Percentiles rank a stretch among this genome's conserved stretches.
phyloP scores from a whole-genome alignment of 2,329 filamentous ascomycete species.

The Penicillium sp. region DNA sequence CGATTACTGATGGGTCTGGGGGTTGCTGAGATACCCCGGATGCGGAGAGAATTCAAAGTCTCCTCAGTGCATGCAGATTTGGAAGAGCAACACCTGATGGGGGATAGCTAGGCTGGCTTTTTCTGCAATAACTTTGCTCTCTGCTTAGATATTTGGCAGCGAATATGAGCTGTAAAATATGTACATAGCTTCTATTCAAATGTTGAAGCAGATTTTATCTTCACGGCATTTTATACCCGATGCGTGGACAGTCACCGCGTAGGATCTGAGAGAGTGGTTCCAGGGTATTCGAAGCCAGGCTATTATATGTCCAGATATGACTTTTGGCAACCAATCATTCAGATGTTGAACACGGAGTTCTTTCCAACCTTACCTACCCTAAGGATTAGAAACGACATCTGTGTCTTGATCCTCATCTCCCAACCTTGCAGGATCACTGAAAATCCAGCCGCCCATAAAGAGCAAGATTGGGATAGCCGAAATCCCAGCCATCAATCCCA shows the following conservation, averaged over 20 bases:
- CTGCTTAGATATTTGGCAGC: background rate
- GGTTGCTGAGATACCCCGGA: conserved; percentile 4
- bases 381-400: background rate
- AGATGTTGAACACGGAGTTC: background rate
- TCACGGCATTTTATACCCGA: background rate
- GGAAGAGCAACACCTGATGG: conserved; percentile 1
- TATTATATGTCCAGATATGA: background rate
- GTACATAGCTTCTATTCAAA: conserved; percentile 23
- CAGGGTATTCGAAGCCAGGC: background rate
- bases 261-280: background rate
- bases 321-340: background rate
- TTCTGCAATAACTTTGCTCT: conserved; percentile 2
- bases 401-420: background rate
- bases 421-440: background rate
- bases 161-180: conserved; percentile 12
- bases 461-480: background rate
- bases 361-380: background rate
- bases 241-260: background rate
- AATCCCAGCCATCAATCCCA: background rate
- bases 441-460: background rate
- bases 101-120: conserved; percentile 1
- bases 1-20: conserved; percentile 7
- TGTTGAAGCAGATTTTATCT: conserved; percentile 14
- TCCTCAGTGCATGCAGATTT: background rate
- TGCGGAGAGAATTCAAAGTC: background rate